phyloP scores from a whole-genome alignment of 1,284 basidiomycete species.

The Grifola frondosa region DNA sequence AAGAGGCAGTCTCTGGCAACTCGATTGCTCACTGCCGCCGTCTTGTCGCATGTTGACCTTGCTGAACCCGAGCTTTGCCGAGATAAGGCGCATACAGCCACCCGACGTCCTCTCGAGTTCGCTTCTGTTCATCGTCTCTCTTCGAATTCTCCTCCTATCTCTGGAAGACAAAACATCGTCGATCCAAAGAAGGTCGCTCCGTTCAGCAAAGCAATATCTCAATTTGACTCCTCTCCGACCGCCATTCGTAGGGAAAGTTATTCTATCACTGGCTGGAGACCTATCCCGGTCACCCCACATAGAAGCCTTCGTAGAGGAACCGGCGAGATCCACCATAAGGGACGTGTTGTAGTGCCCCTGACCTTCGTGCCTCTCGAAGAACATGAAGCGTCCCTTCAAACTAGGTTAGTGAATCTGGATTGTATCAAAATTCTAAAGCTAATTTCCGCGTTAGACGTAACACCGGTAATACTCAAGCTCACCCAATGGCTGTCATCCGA shows the following conservation, averaged over 20 bases:
- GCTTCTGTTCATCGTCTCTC: conserved; percentile 9
- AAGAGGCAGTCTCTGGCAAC: conserved; percentile 20
- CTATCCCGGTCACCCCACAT: neutral
- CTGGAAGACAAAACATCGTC: conserved; percentile 13
- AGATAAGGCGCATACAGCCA: conserved; percentile 8
- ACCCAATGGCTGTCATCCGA: too few species aligned
- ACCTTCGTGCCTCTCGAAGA: conserved; percentile 1
- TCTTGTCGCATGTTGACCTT: conserved; percentile 22
- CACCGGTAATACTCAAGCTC: too few species aligned
- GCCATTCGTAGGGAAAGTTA: neutral
- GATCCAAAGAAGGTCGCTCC: conserved; percentile 13
- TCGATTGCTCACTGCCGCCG: conserved; percentile 27
- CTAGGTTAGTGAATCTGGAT: neutral
- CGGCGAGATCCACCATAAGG: neutral
- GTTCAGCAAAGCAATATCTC: conserved; percentile 3
- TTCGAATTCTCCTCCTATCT: conserved; percentile 8
- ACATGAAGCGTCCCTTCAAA: neutral
- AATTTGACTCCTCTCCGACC: conserved; percentile 6
- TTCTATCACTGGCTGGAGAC: conserved; percentile 12
- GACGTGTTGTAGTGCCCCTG: neutral
- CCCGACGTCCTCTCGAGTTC: conserved; percentile 22
- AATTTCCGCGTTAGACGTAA: too few species aligned
- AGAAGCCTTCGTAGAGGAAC: neutral
- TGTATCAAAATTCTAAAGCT: too few species aligned
- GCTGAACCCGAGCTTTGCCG: conserved; percentile 7